Conservation (phyloP, 305 asterid species). For the Plantago coronopus region DNA sequence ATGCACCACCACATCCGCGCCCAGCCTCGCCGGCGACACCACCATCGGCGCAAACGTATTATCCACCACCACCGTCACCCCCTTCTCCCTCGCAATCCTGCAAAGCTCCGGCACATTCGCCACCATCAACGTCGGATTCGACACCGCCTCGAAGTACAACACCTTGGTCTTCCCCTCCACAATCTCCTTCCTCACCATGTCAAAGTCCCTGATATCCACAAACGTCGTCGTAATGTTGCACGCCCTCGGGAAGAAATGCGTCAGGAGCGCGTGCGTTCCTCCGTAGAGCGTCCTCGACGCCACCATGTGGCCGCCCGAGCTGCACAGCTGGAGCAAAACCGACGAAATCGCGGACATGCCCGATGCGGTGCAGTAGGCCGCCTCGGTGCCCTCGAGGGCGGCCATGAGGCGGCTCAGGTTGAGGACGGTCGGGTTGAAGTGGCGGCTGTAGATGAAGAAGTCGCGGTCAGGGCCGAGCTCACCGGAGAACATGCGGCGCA, state of each 20-base stretch:
- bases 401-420: constrained; percentile 88
- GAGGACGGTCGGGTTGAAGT: constrained; percentile 91
- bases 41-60: constrained; percentile 94
- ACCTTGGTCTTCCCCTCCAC: constrained; percentile 68
- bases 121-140: constrained; percentile 80
- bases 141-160: constrained; percentile 66
- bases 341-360: constrained; percentile 94
- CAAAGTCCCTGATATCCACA: constrained; percentile 62
- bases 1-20: constrained; percentile 91
- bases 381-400: constrained; percentile 89
- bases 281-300: constrained; percentile 80
- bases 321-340: constrained; percentile 81
- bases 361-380: constrained; percentile 93
- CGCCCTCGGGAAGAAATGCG: constrained; percentile 73
- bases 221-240: constrained; percentile 75
- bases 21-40: constrained; percentile 76
- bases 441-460: constrained; percentile 90
- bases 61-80: constrained; percentile 75
- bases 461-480: constrained; percentile 92
- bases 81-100: constrained; percentile 79
- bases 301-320: constrained; percentile 83
- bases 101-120: constrained; percentile 81
- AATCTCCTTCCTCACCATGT: constrained; percentile 52
- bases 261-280: constrained; percentile 80
- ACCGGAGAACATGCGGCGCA: constrained; percentile 84